These are phyloP conservation scores for Fusarium cyanostomum DNA, from an alignment of 2,329 filamentous ascomycete genomes.

Conservation along the genomic window DNA sequence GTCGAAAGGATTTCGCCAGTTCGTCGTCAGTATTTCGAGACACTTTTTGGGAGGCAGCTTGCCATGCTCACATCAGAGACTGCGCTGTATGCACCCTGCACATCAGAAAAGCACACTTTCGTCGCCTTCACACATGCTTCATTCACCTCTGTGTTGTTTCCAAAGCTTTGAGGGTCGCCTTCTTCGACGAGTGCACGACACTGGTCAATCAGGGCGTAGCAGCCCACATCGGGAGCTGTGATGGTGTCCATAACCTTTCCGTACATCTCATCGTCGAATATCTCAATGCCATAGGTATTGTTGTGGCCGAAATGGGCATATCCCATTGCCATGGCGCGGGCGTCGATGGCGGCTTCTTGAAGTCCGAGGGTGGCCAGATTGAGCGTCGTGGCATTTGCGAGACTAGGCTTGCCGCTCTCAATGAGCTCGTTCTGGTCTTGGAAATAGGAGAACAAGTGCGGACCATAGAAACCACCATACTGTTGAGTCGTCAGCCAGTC, in stretches of 20 bases:
- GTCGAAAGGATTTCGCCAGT: slow-evolving; percentile 66
- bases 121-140: slow-evolving; percentile 63
- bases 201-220: slow-evolving; percentile 57
- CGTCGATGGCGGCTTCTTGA: slow-evolving; percentile 73
- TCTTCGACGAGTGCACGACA: slow-evolving; percentile 53
- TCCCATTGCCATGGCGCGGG: slow-evolving; percentile 63
- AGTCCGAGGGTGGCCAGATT: slow-evolving; percentile 70
- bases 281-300: slow-evolving; percentile 71
- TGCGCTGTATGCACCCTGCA: slow-evolving; percentile 19
- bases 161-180: slow-evolving; percentile 52
- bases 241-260: slow-evolving; percentile 16
- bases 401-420: not conserved
- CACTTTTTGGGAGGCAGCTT: fast-evolving
- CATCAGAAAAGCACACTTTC: slow-evolving; percentile 18
- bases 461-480: slow-evolving; percentile 74
- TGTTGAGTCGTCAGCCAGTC: not conserved
- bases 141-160: slow-evolving; percentile 50
- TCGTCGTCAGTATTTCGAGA: not conserved
- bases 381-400: slow-evolving; percentile 56
- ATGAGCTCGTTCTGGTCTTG: slow-evolving; percentile 66
- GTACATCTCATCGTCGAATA: slow-evolving; percentile 58
- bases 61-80: not conserved
- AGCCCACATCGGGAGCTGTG: slow-evolving; percentile 51
- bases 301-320: slow-evolving; percentile 65
- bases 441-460: slow-evolving; percentile 63